Conservation (phyloP, 352 stramenopile species). For the Globisporangium viniferum region DNA sequence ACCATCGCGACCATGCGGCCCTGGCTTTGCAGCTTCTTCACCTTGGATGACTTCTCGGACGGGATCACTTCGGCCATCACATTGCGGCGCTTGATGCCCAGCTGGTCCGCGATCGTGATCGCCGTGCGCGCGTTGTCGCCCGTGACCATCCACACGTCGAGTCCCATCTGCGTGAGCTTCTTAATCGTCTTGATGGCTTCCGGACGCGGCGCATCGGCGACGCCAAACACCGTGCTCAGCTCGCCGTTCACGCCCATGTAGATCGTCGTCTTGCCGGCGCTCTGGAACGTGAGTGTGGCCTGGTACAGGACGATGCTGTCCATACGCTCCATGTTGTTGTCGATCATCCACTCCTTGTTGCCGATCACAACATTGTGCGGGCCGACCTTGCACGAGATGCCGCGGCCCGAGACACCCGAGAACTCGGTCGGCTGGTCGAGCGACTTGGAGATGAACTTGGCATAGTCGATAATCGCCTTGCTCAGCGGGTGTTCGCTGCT, state of each 20-base stretch:
- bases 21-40: constrained; percentile 89
- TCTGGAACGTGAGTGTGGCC: constrained; percentile 78
- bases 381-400: constrained; percentile 76
- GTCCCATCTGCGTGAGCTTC: constrained; percentile 88
- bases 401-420: constrained; percentile 83
- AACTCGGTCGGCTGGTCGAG: constrained; percentile 82
- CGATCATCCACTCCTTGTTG: constrained; percentile 89
- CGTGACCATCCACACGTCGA: constrained; percentile 99
- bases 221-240: constrained; percentile 75
- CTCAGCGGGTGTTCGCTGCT: constrained; percentile 94
- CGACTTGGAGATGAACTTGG: constrained; percentile 75
- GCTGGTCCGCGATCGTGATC: constrained; percentile 88
- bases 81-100: constrained; percentile 91
- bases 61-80: constrained; percentile 96
- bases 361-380: constrained; percentile 87
- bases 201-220: constrained; percentile 86
- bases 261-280: constrained; percentile 93
- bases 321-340: constrained; percentile 68
- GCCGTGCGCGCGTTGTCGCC: constrained; percentile 96
- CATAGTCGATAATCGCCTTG: constrained; percentile 91
- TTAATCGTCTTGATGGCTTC: constrained; percentile 90
- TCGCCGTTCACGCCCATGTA: constrained; percentile 90
- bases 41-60: constrained; percentile 92
- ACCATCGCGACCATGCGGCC: constrained; percentile 95
- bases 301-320: constrained; percentile 74